phyloP scores from a whole-genome alignment of 2,329 filamentous ascomycete genomes.

The Alternaria arborescens region DNA sequence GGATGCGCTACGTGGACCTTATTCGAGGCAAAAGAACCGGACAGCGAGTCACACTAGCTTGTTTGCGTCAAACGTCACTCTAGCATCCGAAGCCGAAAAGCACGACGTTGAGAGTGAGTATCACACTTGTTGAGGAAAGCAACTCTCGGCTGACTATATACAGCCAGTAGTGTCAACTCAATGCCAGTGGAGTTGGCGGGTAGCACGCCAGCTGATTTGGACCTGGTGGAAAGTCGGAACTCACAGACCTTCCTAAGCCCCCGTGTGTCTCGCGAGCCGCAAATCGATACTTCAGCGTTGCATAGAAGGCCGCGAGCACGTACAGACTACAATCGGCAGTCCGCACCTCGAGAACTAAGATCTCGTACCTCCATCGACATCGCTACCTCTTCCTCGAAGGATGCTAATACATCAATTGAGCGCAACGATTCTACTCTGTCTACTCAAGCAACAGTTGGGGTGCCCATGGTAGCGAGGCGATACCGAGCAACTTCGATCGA shows the following conservation, averaged over 20 bases:
- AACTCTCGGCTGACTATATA: slow-evolving; percentile 9
- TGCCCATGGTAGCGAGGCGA: slow-evolving; percentile 27
- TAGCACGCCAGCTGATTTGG: slow-evolving; percentile 37
- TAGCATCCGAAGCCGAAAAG: slow-evolving; percentile 24
- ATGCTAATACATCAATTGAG: slow-evolving; percentile 26
- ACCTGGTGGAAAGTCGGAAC: slow-evolving; percentile 19
- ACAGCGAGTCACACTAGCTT: slow-evolving; percentile 28
- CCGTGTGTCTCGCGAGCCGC: slow-evolving; percentile 1
- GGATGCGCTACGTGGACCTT: slow-evolving; percentile 30
- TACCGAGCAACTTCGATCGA: slow-evolving; percentile 28
- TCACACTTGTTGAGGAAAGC: not conserved
- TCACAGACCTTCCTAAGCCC: slow-evolving; percentile 14
- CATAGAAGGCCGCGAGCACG: slow-evolving; percentile 8
- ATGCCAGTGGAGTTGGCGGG: slow-evolving; percentile 39
- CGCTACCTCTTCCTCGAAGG: slow-evolving; percentile 12
- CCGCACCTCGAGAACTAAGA: not conserved
- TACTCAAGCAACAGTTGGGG: slow-evolving; percentile 18
- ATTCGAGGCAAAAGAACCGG: slow-evolving; percentile 35
- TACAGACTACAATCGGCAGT: slow-evolving; percentile 5
- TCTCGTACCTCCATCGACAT: slow-evolving; percentile 10
- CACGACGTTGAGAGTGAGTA: slow-evolving; percentile 27
- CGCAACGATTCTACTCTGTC: slow-evolving; percentile 30
- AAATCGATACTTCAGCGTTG: not conserved
- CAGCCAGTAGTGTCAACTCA: slow-evolving; percentile 27
- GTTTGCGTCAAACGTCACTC: slow-evolving; percentile 31